A percentile compares a stretch with the other conserved stretches of the same genome.
phyloP scores from a whole-genome alignment of 495 filamentous ascomycete species.

The Delitschia confertaspora region DNA sequence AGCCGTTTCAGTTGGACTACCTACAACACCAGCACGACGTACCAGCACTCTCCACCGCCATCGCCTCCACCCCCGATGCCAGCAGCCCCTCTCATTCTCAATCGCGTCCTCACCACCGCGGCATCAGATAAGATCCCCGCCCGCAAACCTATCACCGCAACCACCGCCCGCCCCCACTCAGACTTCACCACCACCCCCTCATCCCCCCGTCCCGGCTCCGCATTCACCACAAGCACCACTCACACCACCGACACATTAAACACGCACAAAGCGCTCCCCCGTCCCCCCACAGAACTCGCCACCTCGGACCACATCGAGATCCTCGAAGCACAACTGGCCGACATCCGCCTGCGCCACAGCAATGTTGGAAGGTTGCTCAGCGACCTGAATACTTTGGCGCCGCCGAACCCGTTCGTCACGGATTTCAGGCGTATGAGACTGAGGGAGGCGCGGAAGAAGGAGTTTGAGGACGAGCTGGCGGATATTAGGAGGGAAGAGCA shows the following conservation, averaged over 20 bases:
- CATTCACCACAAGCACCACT: constrained; percentile 25
- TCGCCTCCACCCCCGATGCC: constrained; percentile 32
- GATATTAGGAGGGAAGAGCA: constrained; percentile 76
- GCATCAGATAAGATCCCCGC: constrained; percentile 13
- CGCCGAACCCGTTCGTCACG: constrained; percentile 48
- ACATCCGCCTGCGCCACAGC: constrained; percentile 54
- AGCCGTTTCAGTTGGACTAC: constrained; percentile 72
- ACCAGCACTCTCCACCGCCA: constrained; percentile 40
- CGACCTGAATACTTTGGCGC: constrained; percentile 34
- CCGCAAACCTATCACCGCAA: constrained; percentile 14
- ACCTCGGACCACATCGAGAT: constrained; percentile 54
- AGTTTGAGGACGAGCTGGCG: constrained; percentile 61
- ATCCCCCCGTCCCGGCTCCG: constrained; percentile 33
- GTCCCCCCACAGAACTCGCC: constrained; percentile 48
- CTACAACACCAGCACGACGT: constrained; percentile 49
- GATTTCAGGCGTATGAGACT: constrained; percentile 51
- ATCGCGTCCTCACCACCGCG: constrained; percentile 21
- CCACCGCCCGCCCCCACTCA: neutral
- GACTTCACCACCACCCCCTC: constrained; percentile 3
- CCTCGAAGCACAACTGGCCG: constrained; percentile 57
- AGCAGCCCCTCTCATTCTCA: constrained; percentile 18
- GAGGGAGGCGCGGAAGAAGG: constrained; percentile 64
- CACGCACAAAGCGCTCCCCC: constrained; percentile 49
- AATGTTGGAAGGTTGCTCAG: constrained; percentile 51
- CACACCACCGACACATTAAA: constrained; percentile 38